Conservation (phyloP, 2,329 filamentous ascomycete species). For the Bipolaris sorokiniana region DNA sequence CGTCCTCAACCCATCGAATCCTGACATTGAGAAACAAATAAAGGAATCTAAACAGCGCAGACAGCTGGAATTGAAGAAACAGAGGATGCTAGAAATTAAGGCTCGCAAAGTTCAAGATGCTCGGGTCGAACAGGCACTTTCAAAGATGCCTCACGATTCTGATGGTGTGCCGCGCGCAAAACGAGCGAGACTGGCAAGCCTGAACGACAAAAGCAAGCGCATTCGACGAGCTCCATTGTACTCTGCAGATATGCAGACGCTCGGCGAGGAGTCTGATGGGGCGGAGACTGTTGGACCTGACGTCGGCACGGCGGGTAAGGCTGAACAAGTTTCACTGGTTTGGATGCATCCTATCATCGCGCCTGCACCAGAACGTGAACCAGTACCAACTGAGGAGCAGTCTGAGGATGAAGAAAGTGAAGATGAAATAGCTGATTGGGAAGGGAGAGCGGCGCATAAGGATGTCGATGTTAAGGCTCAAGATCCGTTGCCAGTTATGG, state of each 20-base stretch:
- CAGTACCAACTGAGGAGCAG: conserved; percentile 1
- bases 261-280: conserved; percentile 20
- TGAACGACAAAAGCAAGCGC: conserved; percentile 34
- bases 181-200: conserved; percentile 33
- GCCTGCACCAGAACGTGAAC: conserved; percentile 9
- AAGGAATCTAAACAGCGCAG: conserved; percentile 24
- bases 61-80: conserved; percentile 21
- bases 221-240: conserved; percentile 25
- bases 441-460: background rate
- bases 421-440: conserved; percentile 5
- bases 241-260: background rate
- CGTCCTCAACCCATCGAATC: conserved; percentile 29
- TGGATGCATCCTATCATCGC: conserved; percentile 14
- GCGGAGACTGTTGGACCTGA: conserved; percentile 7
- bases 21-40: conserved; percentile 29
- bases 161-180: conserved; percentile 19
- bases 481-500: background rate
- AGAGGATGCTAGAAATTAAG: conserved; percentile 24
- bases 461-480: background rate
- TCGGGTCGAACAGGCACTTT: conserved; percentile 23
- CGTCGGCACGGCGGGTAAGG: conserved; percentile 6
- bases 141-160: conserved; percentile 12
- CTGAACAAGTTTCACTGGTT: conserved; percentile 18
- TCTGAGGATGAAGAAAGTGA: conserved; percentile 16
- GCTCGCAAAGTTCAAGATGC: conserved; percentile 30